A percentile compares a stretch with the other conserved stretches of the same genome.
These are phyloP conservation scores for Nicotiana attenuata DNA, from an alignment of 257 asterid genomes.

Conservation along the genomic window DNA sequence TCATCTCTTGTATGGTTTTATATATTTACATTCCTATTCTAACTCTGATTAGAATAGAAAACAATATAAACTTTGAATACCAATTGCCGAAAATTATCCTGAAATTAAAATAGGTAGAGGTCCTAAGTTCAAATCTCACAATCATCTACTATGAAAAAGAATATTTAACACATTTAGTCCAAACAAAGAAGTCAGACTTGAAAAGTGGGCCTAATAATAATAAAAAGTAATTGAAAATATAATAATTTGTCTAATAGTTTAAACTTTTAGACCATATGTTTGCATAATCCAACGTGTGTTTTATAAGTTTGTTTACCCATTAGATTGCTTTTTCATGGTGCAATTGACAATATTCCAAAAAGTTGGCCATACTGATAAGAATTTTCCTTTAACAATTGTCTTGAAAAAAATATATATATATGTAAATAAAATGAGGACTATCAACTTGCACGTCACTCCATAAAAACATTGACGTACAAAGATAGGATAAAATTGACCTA, in stretches of 20 bases:
- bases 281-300: not conserved
- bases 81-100: no score
- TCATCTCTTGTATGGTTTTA: no score
- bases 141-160: no score
- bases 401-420: not conserved
- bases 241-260: not conserved
- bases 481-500: constrained; percentile 9
- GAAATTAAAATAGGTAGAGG: no score
- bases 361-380: not conserved
- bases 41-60: no score
- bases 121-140: no score
- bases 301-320: not conserved
- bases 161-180: no score
- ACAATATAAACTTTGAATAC: no score
- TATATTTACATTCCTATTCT: no score
- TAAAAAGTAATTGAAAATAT: not conserved
- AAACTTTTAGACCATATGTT: not conserved
- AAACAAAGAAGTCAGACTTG: no score
- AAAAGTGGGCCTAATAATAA: no score
- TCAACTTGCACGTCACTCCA: constrained; percentile 5
- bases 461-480: not conserved
- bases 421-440: not conserved
- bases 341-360: not conserved
- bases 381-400: not conserved
- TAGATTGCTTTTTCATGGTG: not conserved